Evolutionary conservation across 306 rosid genomes (phyloP).

Genomic region (Arachis hypogaea): DNA sequence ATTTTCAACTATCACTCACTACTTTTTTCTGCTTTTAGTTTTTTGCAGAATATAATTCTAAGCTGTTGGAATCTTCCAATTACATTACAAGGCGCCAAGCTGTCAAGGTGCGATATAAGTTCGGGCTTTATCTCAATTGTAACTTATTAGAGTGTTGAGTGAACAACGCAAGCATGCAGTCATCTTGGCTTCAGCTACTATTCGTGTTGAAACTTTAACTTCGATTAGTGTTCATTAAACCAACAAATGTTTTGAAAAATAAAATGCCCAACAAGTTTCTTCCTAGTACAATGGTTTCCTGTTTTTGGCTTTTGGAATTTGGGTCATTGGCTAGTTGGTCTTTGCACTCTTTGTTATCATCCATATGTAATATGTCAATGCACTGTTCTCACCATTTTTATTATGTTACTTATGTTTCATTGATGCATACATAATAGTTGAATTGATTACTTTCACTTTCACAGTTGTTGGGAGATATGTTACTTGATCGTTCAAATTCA

Average conservation of each 20-base stretch:
- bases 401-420: slow-evolving; percentile 25
- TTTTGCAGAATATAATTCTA: slow-evolving; percentile 87
- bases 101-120: slow-evolving; percentile 68
- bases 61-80: slow-evolving; percentile 90
- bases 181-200: slow-evolving; percentile 15
- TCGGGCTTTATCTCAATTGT: slow-evolving; percentile 26
- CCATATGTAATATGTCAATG: slow-evolving; percentile 10
- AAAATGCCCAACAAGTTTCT: neutral
- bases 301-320: neutral
- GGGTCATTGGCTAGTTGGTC: slow-evolving; percentile 6
- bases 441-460: slow-evolving; percentile 43
- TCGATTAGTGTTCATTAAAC: slow-evolving; percentile 6
- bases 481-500: slow-evolving; percentile 95
- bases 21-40: slow-evolving; percentile 59
- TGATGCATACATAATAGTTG: slow-evolving; percentile 29
- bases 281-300: slow-evolving; percentile 25
- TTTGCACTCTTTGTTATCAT: slow-evolving; percentile 20
- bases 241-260: slow-evolving; percentile 11
- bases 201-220: slow-evolving; percentile 25
- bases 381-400: neutral
- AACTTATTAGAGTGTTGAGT: slow-evolving; percentile 10
- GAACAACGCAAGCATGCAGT: slow-evolving; percentile 28
- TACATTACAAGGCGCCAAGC: slow-evolving; percentile 98
- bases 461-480: slow-evolving; percentile 94
- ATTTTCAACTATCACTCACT: slow-evolving; percentile 18